Evolutionary conservation across 1,139 yeast species (phyloP), one percentile per base, ranked within the genome.

Genomic region (Williopsis jadinii): DNA sequence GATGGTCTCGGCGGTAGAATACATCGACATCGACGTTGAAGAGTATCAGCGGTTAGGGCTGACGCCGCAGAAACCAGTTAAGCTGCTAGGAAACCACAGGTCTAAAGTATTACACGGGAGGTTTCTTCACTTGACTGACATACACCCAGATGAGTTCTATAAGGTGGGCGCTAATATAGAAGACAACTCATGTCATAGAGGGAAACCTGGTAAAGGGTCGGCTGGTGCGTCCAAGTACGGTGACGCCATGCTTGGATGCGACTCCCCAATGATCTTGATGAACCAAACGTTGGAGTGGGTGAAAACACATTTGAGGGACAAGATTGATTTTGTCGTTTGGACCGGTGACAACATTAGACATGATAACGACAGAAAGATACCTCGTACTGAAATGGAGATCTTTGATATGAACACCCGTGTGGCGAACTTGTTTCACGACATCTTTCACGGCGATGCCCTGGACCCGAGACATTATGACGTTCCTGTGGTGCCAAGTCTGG

Each of bases 341-440:
- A 85, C 95, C 0, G 95, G 95, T 30, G 95, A 86, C 62, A 86
- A 85, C 53, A 77, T 84, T 35, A 71, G 95, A 42, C 95, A 86
- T 59, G 95, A 86, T 59, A 83, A 82, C 54, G 95, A 86, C 61
- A 68, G 94, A 56, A 58, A 62, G 32, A 63, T 63, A 54, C 95
- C 95, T 3, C 73, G 95, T 63, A 77, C 85, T 2, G 92, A 84
- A 54, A 56, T 59, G 45, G 75, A 78, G 45, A 86, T 86, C 39
- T 75, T 84, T 48, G 81, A 80, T 13, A 71, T 80, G 76, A 86
- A 86, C 56, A 70, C 73, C 48, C 54, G 68, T 31, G 75, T 84
- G n/a, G 72, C 86, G 11, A 66, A 68, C 28, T 53, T 68, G 45
- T 69, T 85, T 65, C 64, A 66, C 38, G 67, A 70, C 9, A 55